phyloP scores from a whole-genome alignment of 305 asterid genomes.

The Fraxinus xanthoxyloides region DNA sequence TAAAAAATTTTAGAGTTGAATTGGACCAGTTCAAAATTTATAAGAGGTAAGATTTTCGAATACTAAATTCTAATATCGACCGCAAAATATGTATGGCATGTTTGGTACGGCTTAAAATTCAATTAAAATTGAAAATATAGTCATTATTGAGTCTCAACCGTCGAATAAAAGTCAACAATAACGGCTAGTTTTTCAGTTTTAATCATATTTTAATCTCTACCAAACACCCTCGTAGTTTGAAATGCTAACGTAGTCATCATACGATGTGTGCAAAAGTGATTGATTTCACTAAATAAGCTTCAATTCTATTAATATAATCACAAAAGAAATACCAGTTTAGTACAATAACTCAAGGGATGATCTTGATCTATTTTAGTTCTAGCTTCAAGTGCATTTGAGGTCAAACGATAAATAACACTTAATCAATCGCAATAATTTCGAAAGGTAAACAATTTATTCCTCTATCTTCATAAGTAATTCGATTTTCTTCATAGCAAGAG shows the following conservation, averaged over 20 bases:
- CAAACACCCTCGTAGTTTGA: neutral
- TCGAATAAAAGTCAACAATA: neutral
- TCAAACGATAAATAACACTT: neutral
- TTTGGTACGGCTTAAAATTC: too few species aligned
- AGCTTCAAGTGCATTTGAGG: neutral
- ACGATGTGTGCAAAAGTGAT: neutral
- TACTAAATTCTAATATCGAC: neutral
- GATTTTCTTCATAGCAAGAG: constrained; percentile 74
- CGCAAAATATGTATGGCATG: neutral
- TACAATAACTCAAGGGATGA: neutral
- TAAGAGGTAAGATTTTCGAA: neutral
- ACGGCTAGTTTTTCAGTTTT: neutral
- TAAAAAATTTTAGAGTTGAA: neutral
- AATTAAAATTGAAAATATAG: neutral
- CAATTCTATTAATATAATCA: neutral
- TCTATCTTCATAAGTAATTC: constrained; percentile 43
- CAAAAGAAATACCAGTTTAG: neutral
- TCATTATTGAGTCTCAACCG: too few species aligned
- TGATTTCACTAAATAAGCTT: neutral
- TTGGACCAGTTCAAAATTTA: neutral
- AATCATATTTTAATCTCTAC: too few species aligned
- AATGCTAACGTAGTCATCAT: neutral
- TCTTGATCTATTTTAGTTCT: neutral
- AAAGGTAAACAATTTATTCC: neutral
- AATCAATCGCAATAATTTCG: neutral